Evolutionary conservation across 768 basidiomycete species (phyloP).

Genomic region (Russula compacta): DNA sequence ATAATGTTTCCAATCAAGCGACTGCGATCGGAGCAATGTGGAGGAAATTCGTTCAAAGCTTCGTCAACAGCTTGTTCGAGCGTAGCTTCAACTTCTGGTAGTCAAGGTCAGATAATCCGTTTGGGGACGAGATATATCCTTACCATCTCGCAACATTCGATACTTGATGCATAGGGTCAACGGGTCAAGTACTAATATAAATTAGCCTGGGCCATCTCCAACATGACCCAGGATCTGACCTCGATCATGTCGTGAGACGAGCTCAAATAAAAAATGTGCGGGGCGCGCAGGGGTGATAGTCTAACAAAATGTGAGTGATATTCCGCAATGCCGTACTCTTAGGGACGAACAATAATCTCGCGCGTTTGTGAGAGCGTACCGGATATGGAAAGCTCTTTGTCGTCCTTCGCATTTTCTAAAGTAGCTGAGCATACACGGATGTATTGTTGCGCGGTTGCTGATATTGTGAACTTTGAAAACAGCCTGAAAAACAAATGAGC

Average conservation of each 20-base stretch:
- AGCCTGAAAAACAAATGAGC: conserved; percentile 39
- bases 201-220: not conserved
- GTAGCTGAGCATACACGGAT: conserved; percentile 63
- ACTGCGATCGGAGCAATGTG: conserved; percentile 31
- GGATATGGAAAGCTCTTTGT: conserved; percentile 44
- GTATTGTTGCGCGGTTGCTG: conserved; percentile 67
- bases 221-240: conserved; percentile 32
- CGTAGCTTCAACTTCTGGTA: conserved; percentile 57
- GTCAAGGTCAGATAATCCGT: not conserved
- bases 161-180: conserved; percentile 61
- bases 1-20: conserved; percentile 41
- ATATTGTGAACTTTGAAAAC: conserved; percentile 86
- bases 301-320: conserved; percentile 33
- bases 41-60: conserved; percentile 31
- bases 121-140: conserved; percentile 3
- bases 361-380: conserved; percentile 39
- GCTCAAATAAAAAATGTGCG: conserved; percentile 70
- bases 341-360: conserved; percentile 38
- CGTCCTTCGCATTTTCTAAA: conserved; percentile 39
- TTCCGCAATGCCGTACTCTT: not conserved
- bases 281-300: conserved; percentile 68
- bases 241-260: conserved; percentile 56
- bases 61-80: conserved; percentile 42
- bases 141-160: conserved; percentile 78
- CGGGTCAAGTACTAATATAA: conserved; percentile 46